Evolutionary conservation across 2,329 filamentous ascomycete species (phyloP).

Genomic region (Cercospora sesami): DNA sequence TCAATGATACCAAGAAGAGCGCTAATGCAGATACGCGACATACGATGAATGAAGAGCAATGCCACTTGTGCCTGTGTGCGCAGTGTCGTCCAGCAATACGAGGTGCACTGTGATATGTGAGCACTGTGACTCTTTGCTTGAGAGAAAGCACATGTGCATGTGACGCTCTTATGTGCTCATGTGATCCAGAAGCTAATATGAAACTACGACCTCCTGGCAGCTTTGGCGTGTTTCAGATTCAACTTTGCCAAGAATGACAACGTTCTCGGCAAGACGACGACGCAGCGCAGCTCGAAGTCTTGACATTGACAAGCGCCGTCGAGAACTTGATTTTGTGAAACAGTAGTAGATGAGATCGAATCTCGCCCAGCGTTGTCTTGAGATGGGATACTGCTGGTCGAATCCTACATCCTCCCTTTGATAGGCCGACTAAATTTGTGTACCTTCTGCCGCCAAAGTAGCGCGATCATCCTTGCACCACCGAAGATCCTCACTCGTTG

Average conservation of each 20-base stretch:
- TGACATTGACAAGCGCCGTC: neutral
- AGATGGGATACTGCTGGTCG: neutral
- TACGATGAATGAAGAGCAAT: conserved; percentile 6
- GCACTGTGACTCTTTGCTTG: neutral
- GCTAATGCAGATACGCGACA: conserved; percentile 15
- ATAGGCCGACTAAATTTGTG: neutral
- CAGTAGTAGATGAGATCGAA: neutral
- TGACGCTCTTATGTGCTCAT: neutral
- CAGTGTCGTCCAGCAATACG: neutral
- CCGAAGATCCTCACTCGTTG: conserved; percentile 1
- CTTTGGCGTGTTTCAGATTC: neutral
- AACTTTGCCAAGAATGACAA: neutral
- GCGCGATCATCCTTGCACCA: conserved; percentile 1
- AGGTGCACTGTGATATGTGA: neutral
- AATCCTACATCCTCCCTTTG: neutral
- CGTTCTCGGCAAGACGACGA: neutral
- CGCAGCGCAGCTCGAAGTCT: neutral
- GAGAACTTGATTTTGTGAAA: neutral
- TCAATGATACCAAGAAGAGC: conserved; percentile 12
- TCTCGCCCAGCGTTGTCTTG: neutral
- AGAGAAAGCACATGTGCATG: neutral
- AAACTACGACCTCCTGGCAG: neutral
- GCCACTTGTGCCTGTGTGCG: neutral
- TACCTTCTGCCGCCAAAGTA: neutral
- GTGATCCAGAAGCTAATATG: neutral